Base-by-base conservation (phyloP, 2,329 filamentous ascomycete species). In the Neodidymelliopsis sp. region DNA sequence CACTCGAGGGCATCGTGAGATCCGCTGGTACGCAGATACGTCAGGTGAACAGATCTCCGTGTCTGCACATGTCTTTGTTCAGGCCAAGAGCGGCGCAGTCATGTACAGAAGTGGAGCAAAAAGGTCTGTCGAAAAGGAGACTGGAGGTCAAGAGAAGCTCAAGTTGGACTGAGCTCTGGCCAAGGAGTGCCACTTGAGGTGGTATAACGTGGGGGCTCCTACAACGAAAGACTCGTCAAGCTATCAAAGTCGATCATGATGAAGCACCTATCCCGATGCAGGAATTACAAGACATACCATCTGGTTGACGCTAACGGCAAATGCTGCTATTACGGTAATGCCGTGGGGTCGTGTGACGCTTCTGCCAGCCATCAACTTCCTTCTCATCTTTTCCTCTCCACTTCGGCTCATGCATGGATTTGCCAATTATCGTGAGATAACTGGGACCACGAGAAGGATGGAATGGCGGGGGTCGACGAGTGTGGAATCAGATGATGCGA, bases 401-500 rank as follows among this genome's bases (percentile, higher is more conserved):
- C 59, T 64, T 53, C 40, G 46, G 40, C 34, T 46, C 28, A 52
- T 55, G 60, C 59, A 56, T 36, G 54, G 41, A 45, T 41, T 44
- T 25, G 51, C 49, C 54, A 50, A 41, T 20, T 25, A 13, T 35
- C 48, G 44, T 55, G 49, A 45, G 49, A 35, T 57, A 57, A 68
- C 64, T 67, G 65, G 66, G 49, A 63, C 63, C 66, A 69, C 63
- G 60, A 64, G 59, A 51, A 52, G 53, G 52, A 50, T 51, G 53
- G 45, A 45, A 37, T 54, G 57, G 54, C 57, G 49, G 55, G 59
- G 49, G 47, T 36, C 37, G 44, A 56, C 24, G 20, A 36, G 24
- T 36, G 39, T 50, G 56, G 64, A 62, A 71, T 70, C 69, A 73
- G 68, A 73, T 72, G 69, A 70, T 67, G 62, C 55, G 53, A 59